A percentile compares a stretch with the other conserved stretches of the same genome.
Evolutionary conservation across 768 basidiomycete genomes (phyloP).

Genomic region (Rhodotorula paludigena): DNA sequence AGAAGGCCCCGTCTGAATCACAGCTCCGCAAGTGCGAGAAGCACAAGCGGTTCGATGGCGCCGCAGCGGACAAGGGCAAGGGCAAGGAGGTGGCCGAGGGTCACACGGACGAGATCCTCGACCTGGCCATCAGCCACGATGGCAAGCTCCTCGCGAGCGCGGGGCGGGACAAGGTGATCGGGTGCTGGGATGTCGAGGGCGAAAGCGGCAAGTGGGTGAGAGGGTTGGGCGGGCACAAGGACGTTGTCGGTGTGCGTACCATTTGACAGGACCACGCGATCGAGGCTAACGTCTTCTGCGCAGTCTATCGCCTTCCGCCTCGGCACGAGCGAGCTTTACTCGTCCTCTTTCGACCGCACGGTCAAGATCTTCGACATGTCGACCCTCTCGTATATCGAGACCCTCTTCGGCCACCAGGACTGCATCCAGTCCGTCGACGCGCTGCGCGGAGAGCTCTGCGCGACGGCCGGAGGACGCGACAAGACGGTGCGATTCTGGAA

Average conservation of each 20-base stretch:
- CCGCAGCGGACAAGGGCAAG: constrained; percentile 49
- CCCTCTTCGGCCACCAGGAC: constrained; percentile 95
- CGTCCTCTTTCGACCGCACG: constrained; percentile 77
- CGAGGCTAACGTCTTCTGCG: background rate
- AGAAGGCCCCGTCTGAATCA: constrained; percentile 15
- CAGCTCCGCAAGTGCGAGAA: constrained; percentile 22
- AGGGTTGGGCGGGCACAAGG: constrained; percentile 72
- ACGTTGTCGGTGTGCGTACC: constrained; percentile 61
- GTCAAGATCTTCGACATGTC: constrained; percentile 77
- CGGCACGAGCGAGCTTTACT: constrained; percentile 67
- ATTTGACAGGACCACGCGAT: constrained; percentile 41
- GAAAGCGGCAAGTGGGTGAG: constrained; percentile 64
- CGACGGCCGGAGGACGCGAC: constrained; percentile 84
- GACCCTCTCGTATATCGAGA: constrained; percentile 79
- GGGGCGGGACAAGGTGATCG: constrained; percentile 73
- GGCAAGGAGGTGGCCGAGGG: constrained; percentile 55
- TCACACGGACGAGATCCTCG: constrained; percentile 79
- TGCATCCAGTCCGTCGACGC: constrained; percentile 70
- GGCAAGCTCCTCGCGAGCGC: constrained; percentile 80
- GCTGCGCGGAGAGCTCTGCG: constrained; percentile 73
- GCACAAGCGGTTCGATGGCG: constrained; percentile 14
- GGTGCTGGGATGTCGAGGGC: constrained; percentile 68
- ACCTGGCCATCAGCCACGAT: constrained; percentile 76
- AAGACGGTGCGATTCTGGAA: constrained; percentile 94
- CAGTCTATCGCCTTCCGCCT: constrained; percentile 72